Evolutionary conservation across 2,329 filamentous ascomycete genomes (phyloP).

Genomic region (Aspergillus sp.): DNA sequence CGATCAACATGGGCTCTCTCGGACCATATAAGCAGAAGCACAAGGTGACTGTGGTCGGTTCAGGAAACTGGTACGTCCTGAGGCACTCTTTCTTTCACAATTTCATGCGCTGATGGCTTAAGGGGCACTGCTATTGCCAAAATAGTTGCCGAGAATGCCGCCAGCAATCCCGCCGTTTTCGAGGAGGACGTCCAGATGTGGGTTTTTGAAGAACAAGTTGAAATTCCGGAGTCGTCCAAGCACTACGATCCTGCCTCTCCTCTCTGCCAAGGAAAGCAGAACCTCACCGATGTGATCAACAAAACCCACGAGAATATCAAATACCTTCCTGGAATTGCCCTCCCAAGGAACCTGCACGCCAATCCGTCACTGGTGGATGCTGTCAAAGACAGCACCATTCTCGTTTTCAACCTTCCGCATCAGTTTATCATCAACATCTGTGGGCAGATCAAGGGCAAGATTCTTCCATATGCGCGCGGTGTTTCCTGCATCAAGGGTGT

Average conservation of each 20-base stretch:
- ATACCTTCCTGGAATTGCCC: conserved; percentile 85
- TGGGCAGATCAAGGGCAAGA: conserved; percentile 81
- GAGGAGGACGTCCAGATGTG: conserved; percentile 95
- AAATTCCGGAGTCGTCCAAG: conserved; percentile 71
- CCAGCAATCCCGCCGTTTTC: conserved; percentile 76
- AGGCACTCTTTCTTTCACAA: background rate
- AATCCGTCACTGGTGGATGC: conserved; percentile 63
- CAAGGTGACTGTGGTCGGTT: conserved; percentile 77
- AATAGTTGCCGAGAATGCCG: conserved; percentile 91
- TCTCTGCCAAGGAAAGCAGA: conserved; percentile 73
- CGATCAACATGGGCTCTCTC: conserved; percentile 38
- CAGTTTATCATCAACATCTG: conserved; percentile 86
- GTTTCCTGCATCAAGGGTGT: conserved; percentile 99
- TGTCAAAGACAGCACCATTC: conserved; percentile 81
- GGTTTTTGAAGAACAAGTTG: conserved; percentile 94
- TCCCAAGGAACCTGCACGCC: conserved; percentile 70
- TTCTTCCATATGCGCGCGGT: conserved; percentile 87
- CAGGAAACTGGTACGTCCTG: conserved; percentile 81
- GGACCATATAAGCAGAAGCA: conserved; percentile 41
- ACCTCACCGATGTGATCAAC: conserved; percentile 92
- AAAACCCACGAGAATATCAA: conserved; percentile 93
- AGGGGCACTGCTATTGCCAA: conserved; percentile 98
- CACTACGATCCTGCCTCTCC: conserved; percentile 79
- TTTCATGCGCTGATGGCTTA: conserved; percentile 83
- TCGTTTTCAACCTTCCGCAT: conserved; percentile 97